Evolutionary conservation across 2,329 filamentous ascomycete genomes (phyloP).

Genomic region (Talaromyces sp.): DNA sequence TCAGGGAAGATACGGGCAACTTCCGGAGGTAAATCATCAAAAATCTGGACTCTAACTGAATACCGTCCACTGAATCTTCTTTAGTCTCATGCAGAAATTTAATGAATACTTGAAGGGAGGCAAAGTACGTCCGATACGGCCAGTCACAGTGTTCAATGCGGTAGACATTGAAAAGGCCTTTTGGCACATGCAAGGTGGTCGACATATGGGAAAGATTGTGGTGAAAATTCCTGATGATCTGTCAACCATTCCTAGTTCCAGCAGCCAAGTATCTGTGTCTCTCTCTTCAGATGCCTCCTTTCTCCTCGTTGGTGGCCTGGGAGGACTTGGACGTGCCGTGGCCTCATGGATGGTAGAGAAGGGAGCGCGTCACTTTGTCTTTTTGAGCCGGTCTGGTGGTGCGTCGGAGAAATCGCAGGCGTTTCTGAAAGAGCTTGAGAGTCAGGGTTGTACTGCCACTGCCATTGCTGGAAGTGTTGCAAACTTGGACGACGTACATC

Average conservation of each 20-base stretch:
- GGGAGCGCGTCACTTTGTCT: conserved; percentile 49
- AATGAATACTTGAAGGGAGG: neutral
- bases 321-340: conserved; percentile 52
- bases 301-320: conserved; percentile 52
- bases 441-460: neutral
- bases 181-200: neutral
- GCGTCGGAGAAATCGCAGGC: neutral
- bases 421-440: neutral
- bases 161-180: neutral
- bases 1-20: neutral
- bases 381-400: neutral
- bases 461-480: neutral
- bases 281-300: conserved; percentile 33
- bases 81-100: no score
- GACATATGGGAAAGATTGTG: conserved; percentile 1
- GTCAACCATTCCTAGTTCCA: neutral
- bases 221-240: neutral
- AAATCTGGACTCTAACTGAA: no score
- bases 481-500: neutral
- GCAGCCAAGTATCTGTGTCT: neutral
- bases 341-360: conserved; percentile 44
- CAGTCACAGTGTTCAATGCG: neutral
- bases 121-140: neutral
- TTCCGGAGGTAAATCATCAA: no score
- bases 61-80: no score